Percentiles rank a stretch among this genome's conserved stretches.
These are phyloP conservation scores for Lunasporangiospora selenospora DNA, from an alignment of 192 early-diverging fungal species.

Conservation along the genomic window DNA sequence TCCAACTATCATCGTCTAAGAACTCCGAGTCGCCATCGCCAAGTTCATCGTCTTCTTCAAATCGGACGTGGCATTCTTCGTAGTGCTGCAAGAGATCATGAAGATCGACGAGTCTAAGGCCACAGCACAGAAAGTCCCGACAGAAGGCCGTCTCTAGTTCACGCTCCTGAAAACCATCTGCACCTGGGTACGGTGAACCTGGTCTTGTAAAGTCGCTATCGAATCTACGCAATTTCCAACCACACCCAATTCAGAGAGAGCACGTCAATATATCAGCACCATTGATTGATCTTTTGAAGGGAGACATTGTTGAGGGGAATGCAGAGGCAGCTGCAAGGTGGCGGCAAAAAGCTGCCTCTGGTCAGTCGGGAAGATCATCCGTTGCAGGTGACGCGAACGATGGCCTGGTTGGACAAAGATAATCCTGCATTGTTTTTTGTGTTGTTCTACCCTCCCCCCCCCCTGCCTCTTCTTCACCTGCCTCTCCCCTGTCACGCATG, in stretches of 20 bases:
- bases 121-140: slow-evolving; percentile 95
- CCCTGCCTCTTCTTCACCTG: too few relatives aligned
- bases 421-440: too few relatives aligned
- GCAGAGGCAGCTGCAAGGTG: background rate
- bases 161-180: slow-evolving; percentile 56
- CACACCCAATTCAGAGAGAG: too few relatives aligned
- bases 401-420: background rate
- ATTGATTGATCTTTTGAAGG: background rate
- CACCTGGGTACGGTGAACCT: background rate
- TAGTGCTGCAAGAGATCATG: slow-evolving; percentile 96
- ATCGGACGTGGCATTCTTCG: slow-evolving; percentile 91
- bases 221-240: too few relatives aligned
- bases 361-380: too few relatives aligned
- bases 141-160: slow-evolving; percentile 90
- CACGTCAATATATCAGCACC: background rate
- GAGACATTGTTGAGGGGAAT: background rate
- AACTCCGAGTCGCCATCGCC: slow-evolving; percentile 44
- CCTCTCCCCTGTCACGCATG: too few relatives aligned
- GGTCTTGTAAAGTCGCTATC: slow-evolving; percentile 10
- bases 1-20: slow-evolving; percentile 37
- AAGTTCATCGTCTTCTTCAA: slow-evolving; percentile 84
- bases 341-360: too few relatives aligned
- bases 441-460: too few relatives aligned
- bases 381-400: too few relatives aligned
- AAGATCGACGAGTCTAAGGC: slow-evolving; percentile 80